phyloP scores from a whole-genome alignment of 73 alveolate genomes.

The Vitrella brassicaformis region DNA sequence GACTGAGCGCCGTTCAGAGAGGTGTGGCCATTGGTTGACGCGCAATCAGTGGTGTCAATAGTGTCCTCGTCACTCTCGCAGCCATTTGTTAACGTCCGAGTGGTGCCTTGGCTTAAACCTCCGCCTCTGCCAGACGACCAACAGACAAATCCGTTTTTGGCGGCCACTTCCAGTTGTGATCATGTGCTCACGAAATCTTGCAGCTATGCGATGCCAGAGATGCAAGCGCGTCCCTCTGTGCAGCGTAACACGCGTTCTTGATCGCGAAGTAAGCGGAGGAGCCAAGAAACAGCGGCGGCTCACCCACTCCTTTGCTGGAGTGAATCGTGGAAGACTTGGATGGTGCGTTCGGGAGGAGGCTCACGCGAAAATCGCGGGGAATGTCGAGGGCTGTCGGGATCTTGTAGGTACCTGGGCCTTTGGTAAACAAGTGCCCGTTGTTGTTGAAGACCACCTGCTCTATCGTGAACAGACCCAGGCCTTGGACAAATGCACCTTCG shows the following conservation, averaged over 20 bases:
- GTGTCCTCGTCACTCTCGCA: no score
- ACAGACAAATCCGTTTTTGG: no score
- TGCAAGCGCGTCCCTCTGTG: background rate
- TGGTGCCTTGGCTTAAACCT: no score
- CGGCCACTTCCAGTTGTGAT: no score
- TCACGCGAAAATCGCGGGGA: slow-evolving; percentile 22
- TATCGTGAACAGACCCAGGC: slow-evolving; percentile 20
- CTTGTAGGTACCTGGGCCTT: slow-evolving; percentile 1
- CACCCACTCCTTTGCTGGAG: slow-evolving; percentile 11
- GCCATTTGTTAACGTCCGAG: no score
- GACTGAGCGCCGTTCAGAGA: no score
- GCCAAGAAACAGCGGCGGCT: slow-evolving; percentile 26
- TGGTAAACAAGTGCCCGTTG: background rate
- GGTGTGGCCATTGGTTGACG: no score
- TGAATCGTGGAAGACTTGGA: background rate
- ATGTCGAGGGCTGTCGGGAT: slow-evolving; percentile 25
- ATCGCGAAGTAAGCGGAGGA: slow-evolving; percentile 13
- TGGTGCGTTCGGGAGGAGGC: slow-evolving; percentile 8
- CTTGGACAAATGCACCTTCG: slow-evolving; percentile 35
- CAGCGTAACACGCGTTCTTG: background rate
- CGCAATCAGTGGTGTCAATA: no score
- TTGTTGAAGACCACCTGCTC: background rate
- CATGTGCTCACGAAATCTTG: no score
- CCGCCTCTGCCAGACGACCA: no score
- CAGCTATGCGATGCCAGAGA: no score